A percentile compares a stretch with the other conserved stretches of the same genome.
Evolutionary conservation across 257 asterid genomes (phyloP).

Genomic region (Solanum etuberosum): DNA sequence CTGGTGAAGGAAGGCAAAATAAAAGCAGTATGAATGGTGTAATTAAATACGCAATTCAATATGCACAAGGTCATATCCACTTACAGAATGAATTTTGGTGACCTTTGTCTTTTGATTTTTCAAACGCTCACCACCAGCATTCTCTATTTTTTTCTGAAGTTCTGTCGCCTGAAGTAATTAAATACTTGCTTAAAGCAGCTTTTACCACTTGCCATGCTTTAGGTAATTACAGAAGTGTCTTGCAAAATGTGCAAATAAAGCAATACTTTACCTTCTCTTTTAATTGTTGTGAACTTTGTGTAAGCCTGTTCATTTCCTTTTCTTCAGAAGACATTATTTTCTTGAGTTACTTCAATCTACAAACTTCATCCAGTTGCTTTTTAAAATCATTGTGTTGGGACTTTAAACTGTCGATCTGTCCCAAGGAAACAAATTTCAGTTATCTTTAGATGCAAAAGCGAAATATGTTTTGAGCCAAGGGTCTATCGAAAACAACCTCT

Average conservation of each 20-base stretch:
- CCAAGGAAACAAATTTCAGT: background rate
- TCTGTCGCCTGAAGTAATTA: conserved; percentile 41
- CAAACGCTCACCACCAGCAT: conserved; percentile 86
- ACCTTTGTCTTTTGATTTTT: conserved; percentile 37
- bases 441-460: background rate
- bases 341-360: conserved; percentile 52
- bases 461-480: background rate
- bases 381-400: conserved; percentile 48
- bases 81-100: no score
- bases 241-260: background rate
- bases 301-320: conserved; percentile 61
- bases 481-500: no score
- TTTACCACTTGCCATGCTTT: background rate
- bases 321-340: conserved; percentile 53
- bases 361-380: conserved; percentile 60
- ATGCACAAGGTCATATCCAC: no score
- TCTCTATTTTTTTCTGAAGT: conserved; percentile 84
- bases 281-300: conserved; percentile 56
- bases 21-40: background rate
- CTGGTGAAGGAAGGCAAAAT: conserved; percentile 17
- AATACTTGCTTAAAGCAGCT: background rate
- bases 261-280: conserved; percentile 58
- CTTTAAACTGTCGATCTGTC: conserved; percentile 59
- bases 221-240: background rate
- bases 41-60: background rate